Evolutionary conservation across 345 rosid species (phyloP), one percentile per base, ranked within the genome.

Genomic region (Alliaria petiolata): DNA sequence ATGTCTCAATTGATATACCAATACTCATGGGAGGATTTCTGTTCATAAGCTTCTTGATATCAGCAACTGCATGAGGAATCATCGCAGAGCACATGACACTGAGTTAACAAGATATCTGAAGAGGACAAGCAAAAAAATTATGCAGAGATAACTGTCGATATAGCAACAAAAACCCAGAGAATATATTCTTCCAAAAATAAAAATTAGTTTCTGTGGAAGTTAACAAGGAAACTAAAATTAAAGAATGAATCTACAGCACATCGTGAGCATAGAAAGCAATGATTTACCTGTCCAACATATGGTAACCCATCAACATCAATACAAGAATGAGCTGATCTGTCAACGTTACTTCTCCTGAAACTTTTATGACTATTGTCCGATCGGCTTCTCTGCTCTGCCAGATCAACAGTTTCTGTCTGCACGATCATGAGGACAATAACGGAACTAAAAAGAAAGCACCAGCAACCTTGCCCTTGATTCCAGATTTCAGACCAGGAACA

Each of bases 231-330:
- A 52, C 25, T 33, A 43, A 11, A 31, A 65, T 15, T 16, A 22
- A 13, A 44, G 57, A 52, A 31, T 14, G 25, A 60, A 69, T 14
- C 20, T 42, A 67, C 54, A 67, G 54, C 14, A 19, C 43, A 55
- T 40, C 9, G 26, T 19, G 36, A 55, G 22, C 42, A 43, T 39
- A 10, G 25, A 65, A 59, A 55, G 40, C 40, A 63, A 30, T 49
- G 20, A 33, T 84, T 54, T 60, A 89, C 99, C 96, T 95, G 96
- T 69, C 97, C 96, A 78, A 91, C 86, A 81, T 83, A 85, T 30
- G 97, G 97, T 81, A 91, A 93, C 50, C 99, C 99, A 80, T 89
- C 99, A 8, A 86, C 79, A 83, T 91, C 98, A 69, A 93, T 82
- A 70, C 45, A 28, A 71, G 89, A 68, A 76, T 81, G 85, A 46